These are phyloP conservation scores for Paxillus rubicundulus DNA, from an alignment of 768 basidiomycete genomes.

Conservation along the genomic window DNA sequence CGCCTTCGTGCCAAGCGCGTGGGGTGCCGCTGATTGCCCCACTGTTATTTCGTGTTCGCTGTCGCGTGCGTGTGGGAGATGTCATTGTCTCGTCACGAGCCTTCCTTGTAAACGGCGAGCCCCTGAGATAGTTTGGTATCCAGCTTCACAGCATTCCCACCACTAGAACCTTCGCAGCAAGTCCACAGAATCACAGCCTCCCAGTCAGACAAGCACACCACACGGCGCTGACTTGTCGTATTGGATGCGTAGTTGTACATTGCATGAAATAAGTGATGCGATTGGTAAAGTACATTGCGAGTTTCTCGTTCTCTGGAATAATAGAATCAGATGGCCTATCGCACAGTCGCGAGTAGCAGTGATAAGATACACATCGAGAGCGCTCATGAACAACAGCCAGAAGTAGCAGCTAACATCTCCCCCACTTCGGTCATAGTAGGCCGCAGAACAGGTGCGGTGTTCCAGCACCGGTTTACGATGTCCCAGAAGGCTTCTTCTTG, in stretches of 20 bases:
- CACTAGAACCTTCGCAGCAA: background rate
- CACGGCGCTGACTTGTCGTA: background rate
- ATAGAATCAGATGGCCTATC: background rate
- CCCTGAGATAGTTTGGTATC: too few relatives aligned
- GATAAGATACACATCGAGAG: background rate
- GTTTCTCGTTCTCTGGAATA: background rate
- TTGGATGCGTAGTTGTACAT: background rate
- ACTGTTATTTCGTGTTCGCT: too few relatives aligned
- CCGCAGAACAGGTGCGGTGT: conserved; percentile 32
- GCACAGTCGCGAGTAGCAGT: background rate
- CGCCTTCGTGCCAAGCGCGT: too few relatives aligned
- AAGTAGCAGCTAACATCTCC: conserved; percentile 9
- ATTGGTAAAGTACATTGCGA: background rate
- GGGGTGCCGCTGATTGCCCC: too few relatives aligned
- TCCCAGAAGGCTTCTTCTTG: conserved; percentile 41
- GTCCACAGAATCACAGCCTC: background rate
- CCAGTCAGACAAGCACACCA: too few relatives aligned
- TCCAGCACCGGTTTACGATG: conserved; percentile 48
- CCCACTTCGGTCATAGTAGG: conserved; percentile 44
- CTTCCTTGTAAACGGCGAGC: too few relatives aligned
- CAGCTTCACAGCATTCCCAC: too few relatives aligned
- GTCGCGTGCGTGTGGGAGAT: too few relatives aligned
- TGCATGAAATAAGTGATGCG: background rate
- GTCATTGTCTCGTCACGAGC: too few relatives aligned
- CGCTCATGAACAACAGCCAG: conserved; percentile 4